Percentiles rank a stretch among this genome's conserved stretches.
Conservation (phyloP, 2,329 filamentous ascomycete species). For the Bipolaris sorokiniana region DNA sequence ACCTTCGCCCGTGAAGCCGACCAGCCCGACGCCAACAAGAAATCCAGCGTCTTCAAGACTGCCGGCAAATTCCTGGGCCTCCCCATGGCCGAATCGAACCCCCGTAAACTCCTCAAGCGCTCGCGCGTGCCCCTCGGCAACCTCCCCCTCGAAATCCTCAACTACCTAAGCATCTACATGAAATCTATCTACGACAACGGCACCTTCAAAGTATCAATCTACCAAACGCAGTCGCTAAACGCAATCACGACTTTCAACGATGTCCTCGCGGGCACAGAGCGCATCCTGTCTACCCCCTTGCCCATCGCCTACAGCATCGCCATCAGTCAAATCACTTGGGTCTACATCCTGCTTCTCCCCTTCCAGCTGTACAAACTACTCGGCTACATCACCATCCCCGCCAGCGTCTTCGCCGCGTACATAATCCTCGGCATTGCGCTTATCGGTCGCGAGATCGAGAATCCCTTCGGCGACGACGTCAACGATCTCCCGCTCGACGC, state of each 20-base stretch:
- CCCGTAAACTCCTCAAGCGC: constrained; percentile 75
- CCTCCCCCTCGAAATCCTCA: constrained; percentile 78
- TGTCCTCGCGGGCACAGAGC: constrained; percentile 72
- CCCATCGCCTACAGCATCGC: constrained; percentile 85
- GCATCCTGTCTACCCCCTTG: constrained; percentile 79
- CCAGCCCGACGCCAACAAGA: constrained; percentile 37
- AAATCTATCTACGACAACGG: constrained; percentile 64
- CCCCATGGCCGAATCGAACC: constrained; percentile 76
- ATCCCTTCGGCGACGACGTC: constrained; percentile 82
- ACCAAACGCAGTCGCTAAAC: constrained; percentile 66
- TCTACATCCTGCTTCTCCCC: constrained; percentile 79
- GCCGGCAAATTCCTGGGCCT: constrained; percentile 75
- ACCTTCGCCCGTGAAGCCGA: constrained; percentile 69
- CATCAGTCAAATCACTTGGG: constrained; percentile 83
- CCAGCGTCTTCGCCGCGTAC: constrained; percentile 72
- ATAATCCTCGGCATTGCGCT: constrained; percentile 79
- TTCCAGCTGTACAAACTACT: constrained; percentile 74
- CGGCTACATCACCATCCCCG: constrained; percentile 77
- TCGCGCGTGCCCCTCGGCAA: constrained; percentile 76
- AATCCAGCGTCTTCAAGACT: constrained; percentile 58
- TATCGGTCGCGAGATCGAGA: constrained; percentile 83
- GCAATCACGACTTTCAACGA: constrained; percentile 71
- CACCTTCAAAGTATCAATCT: constrained; percentile 61
- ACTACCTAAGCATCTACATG: constrained; percentile 70
- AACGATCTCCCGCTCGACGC: constrained; percentile 71